Base-by-base conservation (phyloP, 2,329 filamentous ascomycete species). In the Hypoxylon sp. region DNA sequence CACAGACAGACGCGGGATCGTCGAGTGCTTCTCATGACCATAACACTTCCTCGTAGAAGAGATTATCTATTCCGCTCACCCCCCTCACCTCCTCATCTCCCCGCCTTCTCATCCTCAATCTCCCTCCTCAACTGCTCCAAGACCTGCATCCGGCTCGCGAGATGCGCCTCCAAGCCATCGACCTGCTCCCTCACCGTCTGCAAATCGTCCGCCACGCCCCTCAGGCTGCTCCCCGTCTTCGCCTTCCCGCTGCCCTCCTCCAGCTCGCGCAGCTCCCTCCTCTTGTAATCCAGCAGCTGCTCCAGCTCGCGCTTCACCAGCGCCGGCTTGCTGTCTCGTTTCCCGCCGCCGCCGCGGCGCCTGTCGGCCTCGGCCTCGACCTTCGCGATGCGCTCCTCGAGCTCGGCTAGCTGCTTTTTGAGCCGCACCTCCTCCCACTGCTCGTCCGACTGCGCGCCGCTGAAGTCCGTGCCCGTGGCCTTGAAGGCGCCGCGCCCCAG, bases 341-440 rank as follows among this genome's bases (percentile, higher is more conserved):
- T 89, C 73, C 85, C 87, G 72, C 86, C 86, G 75, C 85, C 87
- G 72, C 86, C 86, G 75, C 81, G 85, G 23, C 69, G 60, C 6
- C 74, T 60, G 74, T 91, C 88, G 0, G 90, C 90, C 46, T 90
- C 88, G 63, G 89, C 86, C 81, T 97, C 94, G 1, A 97, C 91
- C 64, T 91, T 90, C 36, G 90, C 89, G 68, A 98, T 91, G 84
- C 97, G 97, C 62, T 91, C 87, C 75, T 99, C 94, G 28, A 99
- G 84, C 74, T 98, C 95, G 23, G 89, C 87, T 32, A 99, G 87
- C 80, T 98, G 94, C 78, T 96, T 94, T 85, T 97, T 95, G 71
- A 99, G 85, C 59, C 94, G 89, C 48, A 98, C 96, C 80, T 98
- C 96, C 80, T 99, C 96, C 94, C 96, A 98, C 78, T 99, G 96